Evolutionary conservation across 192 early-diverging fungal species (phyloP).

Genomic region (Lobosporangium transversale): DNA sequence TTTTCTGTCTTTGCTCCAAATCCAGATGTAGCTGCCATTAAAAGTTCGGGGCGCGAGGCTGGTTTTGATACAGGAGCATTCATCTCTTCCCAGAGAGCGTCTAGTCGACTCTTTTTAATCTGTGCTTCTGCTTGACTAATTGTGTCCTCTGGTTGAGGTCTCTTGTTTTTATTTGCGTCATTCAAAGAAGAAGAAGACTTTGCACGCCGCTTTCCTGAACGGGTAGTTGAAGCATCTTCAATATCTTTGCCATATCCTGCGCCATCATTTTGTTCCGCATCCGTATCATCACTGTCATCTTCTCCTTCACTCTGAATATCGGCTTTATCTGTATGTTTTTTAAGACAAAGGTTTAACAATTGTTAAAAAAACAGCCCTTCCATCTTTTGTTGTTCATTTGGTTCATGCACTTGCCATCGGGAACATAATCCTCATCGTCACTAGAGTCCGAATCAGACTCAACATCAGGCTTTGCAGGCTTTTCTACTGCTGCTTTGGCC

Average conservation of each 20-base stretch:
- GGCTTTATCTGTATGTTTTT: conserved; percentile 28
- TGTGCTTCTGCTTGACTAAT: conserved; percentile 15
- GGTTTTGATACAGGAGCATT: conserved; percentile 42
- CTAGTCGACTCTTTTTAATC: conserved; percentile 49
- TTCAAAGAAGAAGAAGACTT: not conserved
- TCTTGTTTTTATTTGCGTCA: conserved; percentile 11
- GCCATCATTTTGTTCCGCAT: conserved; percentile 10
- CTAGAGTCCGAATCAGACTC: conserved; percentile 48
- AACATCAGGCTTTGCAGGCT: conserved; percentile 16
- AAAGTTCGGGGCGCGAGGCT: not conserved
- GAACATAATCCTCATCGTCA: conserved; percentile 47
- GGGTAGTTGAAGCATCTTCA: conserved; percentile 16
- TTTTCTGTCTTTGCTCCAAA: not conserved
- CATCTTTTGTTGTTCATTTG: no score
- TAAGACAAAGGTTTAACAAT: not conserved
- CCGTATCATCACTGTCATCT: conserved; percentile 26
- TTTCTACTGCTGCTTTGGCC: conserved; percentile 23
- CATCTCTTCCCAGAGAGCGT: conserved; percentile 69
- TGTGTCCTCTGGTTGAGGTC: not conserved
- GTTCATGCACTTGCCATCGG: conserved; percentile 48
- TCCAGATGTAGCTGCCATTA: not conserved
- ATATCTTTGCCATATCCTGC: not conserved
- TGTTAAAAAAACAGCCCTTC: not conserved
- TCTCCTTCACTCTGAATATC: conserved; percentile 34
- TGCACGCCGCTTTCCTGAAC: conserved; percentile 33